Percentiles rank a stretch among this genome's conserved stretches.
Conservation (phyloP, 441 rosid genomes). For the Capsella rubella region DNA sequence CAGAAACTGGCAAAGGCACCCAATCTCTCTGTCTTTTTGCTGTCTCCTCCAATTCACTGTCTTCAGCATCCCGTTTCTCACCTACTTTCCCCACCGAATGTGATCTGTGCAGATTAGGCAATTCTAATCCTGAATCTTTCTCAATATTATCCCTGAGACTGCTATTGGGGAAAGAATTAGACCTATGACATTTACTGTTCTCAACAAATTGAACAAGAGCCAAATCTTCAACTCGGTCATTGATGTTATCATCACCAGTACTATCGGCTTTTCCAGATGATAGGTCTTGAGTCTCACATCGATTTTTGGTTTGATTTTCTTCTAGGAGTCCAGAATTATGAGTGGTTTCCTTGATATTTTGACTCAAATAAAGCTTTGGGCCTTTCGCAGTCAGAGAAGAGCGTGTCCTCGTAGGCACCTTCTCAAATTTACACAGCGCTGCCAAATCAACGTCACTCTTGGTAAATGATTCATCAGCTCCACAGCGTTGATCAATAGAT, state of each 20-base stretch:
- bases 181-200: slow-evolving; percentile 59
- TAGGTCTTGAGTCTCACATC: slow-evolving; percentile 47
- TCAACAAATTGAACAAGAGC: slow-evolving; percentile 48
- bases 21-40: slow-evolving; percentile 75
- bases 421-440: slow-evolving; percentile 73
- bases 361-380: slow-evolving; percentile 52
- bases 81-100: slow-evolving; percentile 65
- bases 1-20: slow-evolving; percentile 57
- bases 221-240: slow-evolving; percentile 48
- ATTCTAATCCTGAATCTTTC: slow-evolving; percentile 50
- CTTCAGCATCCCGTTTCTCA: slow-evolving; percentile 65
- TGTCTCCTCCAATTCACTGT: slow-evolving; percentile 54
- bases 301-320: slow-evolving; percentile 47
- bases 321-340: slow-evolving; percentile 48
- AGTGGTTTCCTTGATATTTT: slow-evolving; percentile 49
- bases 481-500: slow-evolving; percentile 40
- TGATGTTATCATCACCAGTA: slow-evolving; percentile 50
- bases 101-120: slow-evolving; percentile 57
- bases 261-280: slow-evolving; percentile 46
- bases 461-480: slow-evolving; percentile 49
- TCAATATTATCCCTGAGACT: slow-evolving; percentile 50
- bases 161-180: slow-evolving; percentile 69
- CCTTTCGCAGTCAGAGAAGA: slow-evolving; percentile 67
- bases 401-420: slow-evolving; percentile 86
- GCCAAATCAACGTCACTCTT: slow-evolving; percentile 66